Percentiles rank a stretch among this genome's conserved stretches.
These are phyloP conservation scores for Aspergillus nomiae DNA, from an alignment of 2,329 filamentous ascomycete species.

Conservation along the genomic window DNA sequence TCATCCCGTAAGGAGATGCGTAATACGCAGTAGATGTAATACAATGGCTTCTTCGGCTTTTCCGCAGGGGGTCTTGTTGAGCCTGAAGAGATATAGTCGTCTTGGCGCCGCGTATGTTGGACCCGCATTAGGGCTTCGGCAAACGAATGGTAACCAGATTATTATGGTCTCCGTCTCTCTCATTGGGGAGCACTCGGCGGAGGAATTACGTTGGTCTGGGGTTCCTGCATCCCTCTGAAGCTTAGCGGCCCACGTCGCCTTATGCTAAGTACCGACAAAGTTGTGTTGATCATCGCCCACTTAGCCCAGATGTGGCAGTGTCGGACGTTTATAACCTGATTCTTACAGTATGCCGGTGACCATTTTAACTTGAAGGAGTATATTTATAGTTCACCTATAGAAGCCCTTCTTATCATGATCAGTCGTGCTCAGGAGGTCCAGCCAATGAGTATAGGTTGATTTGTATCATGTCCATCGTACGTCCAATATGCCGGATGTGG, in stretches of 20 bases:
- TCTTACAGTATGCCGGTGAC: background rate
- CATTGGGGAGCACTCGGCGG: background rate
- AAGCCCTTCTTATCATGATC: background rate
- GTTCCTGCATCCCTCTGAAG: background rate
- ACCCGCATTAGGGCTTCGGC: slow-evolving; percentile 8
- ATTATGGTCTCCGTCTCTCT: background rate
- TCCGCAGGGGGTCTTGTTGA: background rate
- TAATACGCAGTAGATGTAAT: background rate
- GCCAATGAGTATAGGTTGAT: background rate
- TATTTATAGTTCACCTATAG: background rate
- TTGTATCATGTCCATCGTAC: background rate
- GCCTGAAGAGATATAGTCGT: background rate
- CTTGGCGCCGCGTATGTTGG: slow-evolving; percentile 19
- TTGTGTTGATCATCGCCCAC: background rate
- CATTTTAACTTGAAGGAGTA: too few relatives aligned
- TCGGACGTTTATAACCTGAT: background rate
- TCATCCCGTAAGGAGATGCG: background rate
- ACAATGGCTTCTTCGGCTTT: background rate
- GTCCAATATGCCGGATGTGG: background rate
- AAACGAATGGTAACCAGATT: background rate
- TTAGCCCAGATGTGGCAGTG: background rate
- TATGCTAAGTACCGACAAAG: background rate
- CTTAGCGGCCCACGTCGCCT: background rate
- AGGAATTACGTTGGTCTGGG: background rate
- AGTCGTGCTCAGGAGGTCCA: too few relatives aligned